Percentiles rank a stretch among this genome's conserved stretches.
phyloP scores from a whole-genome alignment of 352 stramenopile species.

The Globisporangium cylindrosporum region DNA sequence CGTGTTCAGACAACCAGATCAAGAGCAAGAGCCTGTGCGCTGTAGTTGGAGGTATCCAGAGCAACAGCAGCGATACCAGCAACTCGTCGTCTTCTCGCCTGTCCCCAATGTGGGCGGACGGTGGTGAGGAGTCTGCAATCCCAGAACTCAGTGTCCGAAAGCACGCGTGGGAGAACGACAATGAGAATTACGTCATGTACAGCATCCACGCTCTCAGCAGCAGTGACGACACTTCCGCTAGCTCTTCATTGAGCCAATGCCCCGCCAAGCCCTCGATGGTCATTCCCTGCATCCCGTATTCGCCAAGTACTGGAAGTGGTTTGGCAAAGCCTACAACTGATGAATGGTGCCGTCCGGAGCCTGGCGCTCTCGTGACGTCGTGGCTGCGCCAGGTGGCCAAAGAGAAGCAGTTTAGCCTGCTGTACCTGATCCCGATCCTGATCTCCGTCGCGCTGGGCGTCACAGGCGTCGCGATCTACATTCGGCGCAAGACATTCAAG shows the following conservation, averaged over 20 bases:
- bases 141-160: constrained; percentile 21
- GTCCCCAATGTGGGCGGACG: constrained; percentile 21
- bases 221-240: not conserved
- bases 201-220: constrained; percentile 15
- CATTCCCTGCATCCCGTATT: constrained; percentile 31
- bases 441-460: constrained; percentile 22
- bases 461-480: constrained; percentile 16
- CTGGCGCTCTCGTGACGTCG: constrained; percentile 29
- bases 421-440: constrained; percentile 31
- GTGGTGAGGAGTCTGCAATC: constrained; percentile 13
- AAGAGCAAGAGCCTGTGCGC: constrained; percentile 2
- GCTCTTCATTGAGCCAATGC: not conserved
- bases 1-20: constrained; percentile 22
- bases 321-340: not conserved
- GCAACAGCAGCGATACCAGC: not conserved
- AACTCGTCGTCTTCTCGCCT: not conserved
- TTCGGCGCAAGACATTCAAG: constrained; percentile 25
- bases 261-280: constrained; percentile 19
- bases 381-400: constrained; percentile 30
- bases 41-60: constrained; percentile 4
- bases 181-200: constrained; percentile 21
- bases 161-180: constrained; percentile 23
- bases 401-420: constrained; percentile 18
- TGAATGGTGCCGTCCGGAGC: constrained; percentile 26
- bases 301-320: not conserved